Evolutionary conservation across 129 eudicot genomes (phyloP), one percentile per base, ranked within the genome.

Genomic region (Mikania micrantha): DNA sequence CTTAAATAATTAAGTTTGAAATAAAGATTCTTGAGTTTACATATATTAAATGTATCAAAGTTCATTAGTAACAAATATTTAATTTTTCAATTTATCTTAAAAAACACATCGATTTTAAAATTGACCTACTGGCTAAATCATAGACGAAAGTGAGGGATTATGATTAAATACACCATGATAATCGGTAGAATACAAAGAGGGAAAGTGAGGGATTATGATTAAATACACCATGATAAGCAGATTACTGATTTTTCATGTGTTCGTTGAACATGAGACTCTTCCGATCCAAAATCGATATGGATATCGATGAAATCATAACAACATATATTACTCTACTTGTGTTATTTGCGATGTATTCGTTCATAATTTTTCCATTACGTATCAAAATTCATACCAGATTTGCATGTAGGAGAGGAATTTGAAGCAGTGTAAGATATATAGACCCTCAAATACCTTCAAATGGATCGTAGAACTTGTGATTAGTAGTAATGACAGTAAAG

Each of bases 401-500:
- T 28, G 38, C 2, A 16, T 41, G 0, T 10, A 19, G 59, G 57
- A 58, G 60, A 12, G 32, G 4, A 12, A 20, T n/a, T n/a, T n/a
- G n/a, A n/a, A n/a, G n/a, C n/a, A n/a, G 32, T 10, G 11, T 28
- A 17, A 58, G 40, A 42, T 36, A 56, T 39, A 39, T 32, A 21
- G 44, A 59, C 41, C 56, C 10, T 28, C 3, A 54, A 56, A 22
- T 40, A 13, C 20, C 19, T 29, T 41, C 4, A 70, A 58, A 70
- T 19, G 29, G 75, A 58, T 58, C 45, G 28, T 0, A 47, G 3
- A 34, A 65, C 45, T 70, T 70, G 31, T 29, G 61, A 50, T 48
- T 31, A 20, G 7, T 19, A 66, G 17, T 27, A 41, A 27, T 44
- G 24, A 29, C 3, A 28, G 21, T 42, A 71, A 32, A 34, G 29